phyloP scores from a whole-genome alignment of 2,329 filamentous ascomycete species.

The Pseudogymnoascus sp. region DNA sequence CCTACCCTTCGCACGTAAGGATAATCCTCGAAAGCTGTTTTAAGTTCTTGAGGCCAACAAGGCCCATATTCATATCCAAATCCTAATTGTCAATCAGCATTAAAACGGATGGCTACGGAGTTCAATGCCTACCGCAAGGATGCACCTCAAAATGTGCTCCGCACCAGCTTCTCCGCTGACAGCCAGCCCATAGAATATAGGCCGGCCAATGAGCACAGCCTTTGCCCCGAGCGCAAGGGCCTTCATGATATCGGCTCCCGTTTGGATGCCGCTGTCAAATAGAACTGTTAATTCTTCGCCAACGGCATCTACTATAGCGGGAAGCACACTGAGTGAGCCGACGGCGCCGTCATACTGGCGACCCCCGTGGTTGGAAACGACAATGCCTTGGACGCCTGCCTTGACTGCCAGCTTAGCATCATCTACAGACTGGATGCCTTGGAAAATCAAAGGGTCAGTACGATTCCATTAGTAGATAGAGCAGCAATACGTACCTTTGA shows the following conservation, averaged over 20 bases:
- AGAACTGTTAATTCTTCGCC: constrained; percentile 38
- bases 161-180: constrained; percentile 54
- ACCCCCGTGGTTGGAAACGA: constrained; percentile 51
- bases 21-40: not conserved
- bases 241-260: constrained; percentile 51
- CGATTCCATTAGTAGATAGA: constrained; percentile 38
- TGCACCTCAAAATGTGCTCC: constrained; percentile 51
- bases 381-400: constrained; percentile 48
- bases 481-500: constrained; percentile 27
- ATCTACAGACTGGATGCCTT: constrained; percentile 47
- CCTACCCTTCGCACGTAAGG: not conserved
- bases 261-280: constrained; percentile 51
- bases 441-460: constrained; percentile 53
- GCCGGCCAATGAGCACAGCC: constrained; percentile 52
- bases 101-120: not conserved
- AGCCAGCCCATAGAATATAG: constrained; percentile 52
- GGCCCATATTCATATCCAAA: not conserved
- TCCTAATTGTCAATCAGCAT: not conserved
- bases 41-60: not conserved
- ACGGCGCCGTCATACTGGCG: constrained; percentile 53
- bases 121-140: constrained; percentile 39
- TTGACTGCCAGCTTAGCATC: constrained; percentile 53
- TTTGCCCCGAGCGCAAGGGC: constrained; percentile 53
- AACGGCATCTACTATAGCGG: constrained; percentile 42
- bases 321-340: constrained; percentile 50